These are phyloP conservation scores for Asterella californica DNA, from an alignment of 225 moss, liverwort and hornwort genomes.

Conservation along the genomic window DNA sequence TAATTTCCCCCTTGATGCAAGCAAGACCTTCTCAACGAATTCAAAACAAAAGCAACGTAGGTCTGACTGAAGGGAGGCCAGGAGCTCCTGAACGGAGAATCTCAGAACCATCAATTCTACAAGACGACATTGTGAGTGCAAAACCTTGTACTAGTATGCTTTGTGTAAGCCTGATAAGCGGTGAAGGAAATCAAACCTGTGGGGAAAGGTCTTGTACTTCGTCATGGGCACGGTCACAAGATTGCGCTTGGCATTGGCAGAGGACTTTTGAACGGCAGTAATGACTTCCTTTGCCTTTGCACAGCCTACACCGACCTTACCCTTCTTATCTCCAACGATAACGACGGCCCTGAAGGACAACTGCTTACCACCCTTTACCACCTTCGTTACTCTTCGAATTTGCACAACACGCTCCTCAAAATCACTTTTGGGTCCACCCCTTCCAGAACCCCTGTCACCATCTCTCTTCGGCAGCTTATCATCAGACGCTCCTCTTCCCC, in stretches of 20 bases:
- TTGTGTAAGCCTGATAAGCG: no score
- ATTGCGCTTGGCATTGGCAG: slow-evolving; percentile 77
- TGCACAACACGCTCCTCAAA: slow-evolving; percentile 98
- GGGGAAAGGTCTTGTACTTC: slow-evolving; percentile 94
- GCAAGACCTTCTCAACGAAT: no score
- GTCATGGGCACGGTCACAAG: slow-evolving; percentile 89
- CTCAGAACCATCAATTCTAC: no score
- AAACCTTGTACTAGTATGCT: no score
- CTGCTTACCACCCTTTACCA: slow-evolving; percentile 99
- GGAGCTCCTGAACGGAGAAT: no score
- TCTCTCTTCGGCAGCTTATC: slow-evolving; percentile 41
- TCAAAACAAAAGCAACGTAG: no score
- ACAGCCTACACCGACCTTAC: slow-evolving; percentile 86
- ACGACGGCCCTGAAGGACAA: slow-evolving; percentile 95
- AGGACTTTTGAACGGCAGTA: slow-evolving; percentile 87
- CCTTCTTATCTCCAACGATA: slow-evolving; percentile 91
- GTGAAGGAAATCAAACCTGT: slow-evolving; percentile 48
- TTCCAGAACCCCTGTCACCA: slow-evolving; percentile 36
- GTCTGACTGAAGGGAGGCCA: no score
- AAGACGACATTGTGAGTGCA: no score
- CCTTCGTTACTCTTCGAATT: slow-evolving; percentile 95
- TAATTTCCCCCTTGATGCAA: no score
- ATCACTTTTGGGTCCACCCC: slow-evolving; percentile 41
- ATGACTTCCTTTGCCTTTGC: slow-evolving; percentile 97
- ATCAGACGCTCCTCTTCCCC: slow-evolving; percentile 33